Conservation (phyloP, 371 early-diverging fungal genomes). For the Mucor racemosus region DNA sequence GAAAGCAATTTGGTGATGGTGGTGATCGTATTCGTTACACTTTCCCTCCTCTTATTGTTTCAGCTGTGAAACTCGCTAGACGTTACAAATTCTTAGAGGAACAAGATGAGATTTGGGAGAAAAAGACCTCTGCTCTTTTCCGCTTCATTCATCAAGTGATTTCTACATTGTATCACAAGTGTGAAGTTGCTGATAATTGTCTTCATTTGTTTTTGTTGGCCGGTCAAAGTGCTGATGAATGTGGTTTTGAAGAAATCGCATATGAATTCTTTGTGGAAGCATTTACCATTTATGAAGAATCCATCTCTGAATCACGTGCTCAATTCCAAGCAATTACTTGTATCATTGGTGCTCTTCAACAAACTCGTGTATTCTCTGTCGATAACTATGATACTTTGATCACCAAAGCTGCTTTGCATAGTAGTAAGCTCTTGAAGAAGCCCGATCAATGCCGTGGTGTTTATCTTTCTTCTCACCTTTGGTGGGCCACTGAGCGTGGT, state of each 20-base stretch:
- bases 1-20: conserved; percentile 82
- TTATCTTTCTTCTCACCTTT: conserved; percentile 80
- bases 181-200: conserved; percentile 72
- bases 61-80: conserved; percentile 72
- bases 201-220: conserved; percentile 81
- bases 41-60: conserved; percentile 80
- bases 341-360: conserved; percentile 81
- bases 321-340: conserved; percentile 85
- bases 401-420: conserved; percentile 86
- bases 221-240: conserved; percentile 81
- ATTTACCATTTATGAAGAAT: conserved; percentile 90
- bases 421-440: conserved; percentile 85
- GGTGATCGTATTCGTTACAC: conserved; percentile 87
- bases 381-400: conserved; percentile 93
- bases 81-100: conserved; percentile 56
- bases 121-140: conserved; percentile 68
- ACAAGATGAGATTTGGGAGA: conserved; percentile 67
- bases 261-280: conserved; percentile 95
- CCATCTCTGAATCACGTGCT: conserved; percentile 82
- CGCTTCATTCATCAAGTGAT: conserved; percentile 79
- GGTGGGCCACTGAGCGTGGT: conserved; percentile 73
- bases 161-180: conserved; percentile 65
- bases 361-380: conserved; percentile 71
- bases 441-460: conserved; percentile 91
- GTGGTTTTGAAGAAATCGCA: conserved; percentile 82